Evolutionary conservation across 345 rosid species (phyloP), one percentile per base, ranked within the genome.

Genomic region (Litchi chinensis): DNA sequence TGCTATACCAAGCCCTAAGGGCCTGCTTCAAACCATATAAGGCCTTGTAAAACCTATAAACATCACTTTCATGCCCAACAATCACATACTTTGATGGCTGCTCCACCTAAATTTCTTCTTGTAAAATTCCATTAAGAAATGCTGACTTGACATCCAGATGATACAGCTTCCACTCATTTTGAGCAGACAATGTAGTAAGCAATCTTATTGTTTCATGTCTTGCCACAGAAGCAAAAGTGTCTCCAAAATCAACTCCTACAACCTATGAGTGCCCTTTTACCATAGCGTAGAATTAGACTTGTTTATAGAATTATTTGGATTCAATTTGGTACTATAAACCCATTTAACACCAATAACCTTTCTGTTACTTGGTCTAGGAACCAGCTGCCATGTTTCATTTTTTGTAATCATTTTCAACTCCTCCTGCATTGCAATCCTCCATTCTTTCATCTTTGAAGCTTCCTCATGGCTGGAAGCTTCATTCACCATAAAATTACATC

Each of bases 1-100:
- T 52, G 1, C 4, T 28, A 10, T 50, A 78, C 76, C 63, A 70
- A 0, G 54, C 76, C 19, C 16, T 7, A 2, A 39, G 76, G 1
- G 70, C 59, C 40, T 62, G 57, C 10, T 74, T 74, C 8, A 74
- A 41, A 32, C 68, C 65, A 24, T 79, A 28, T 4, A 79, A 6
- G 18, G 12, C 12, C 19, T 76, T 70, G 44, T 41, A 9, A 41
- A 41, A 9, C 44, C 44, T 41, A 41, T 41, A 5, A 41, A 41
- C 44, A 41, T 41, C 9, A 41, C 37, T 32, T 32, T 32, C 9
- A 41, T 41, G 44, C 44, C 44, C 9, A 41, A 6, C 0, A 5
- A 41, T 41, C 44, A 41, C 44, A 41, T 41, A 41, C 1, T 9
- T 1, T 41, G 44, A 9, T 41, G 44, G 44, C 9, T 41, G 44